Evolutionary conservation across 148 eudicot genomes (phyloP).

Genomic region (Nepenthes gracilis): DNA sequence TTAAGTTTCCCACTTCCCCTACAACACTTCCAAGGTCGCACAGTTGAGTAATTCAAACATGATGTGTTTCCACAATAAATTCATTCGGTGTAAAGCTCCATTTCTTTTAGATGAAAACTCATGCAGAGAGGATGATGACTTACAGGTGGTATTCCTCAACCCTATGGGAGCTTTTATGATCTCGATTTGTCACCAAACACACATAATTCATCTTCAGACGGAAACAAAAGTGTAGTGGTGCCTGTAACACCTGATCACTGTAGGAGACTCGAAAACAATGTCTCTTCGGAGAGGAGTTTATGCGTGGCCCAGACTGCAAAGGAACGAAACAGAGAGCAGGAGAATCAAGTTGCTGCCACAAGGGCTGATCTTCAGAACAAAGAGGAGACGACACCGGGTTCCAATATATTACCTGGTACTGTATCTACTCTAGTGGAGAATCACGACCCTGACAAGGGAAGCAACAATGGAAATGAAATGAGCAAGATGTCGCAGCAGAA

Average conservation of each 20-base stretch:
- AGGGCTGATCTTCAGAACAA: constrained; percentile 5
- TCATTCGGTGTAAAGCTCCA: no score
- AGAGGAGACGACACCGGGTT: not conserved
- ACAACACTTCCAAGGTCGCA: no score
- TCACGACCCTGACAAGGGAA: constrained; percentile 36
- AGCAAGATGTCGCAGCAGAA: constrained; percentile 30
- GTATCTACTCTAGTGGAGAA: constrained; percentile 25
- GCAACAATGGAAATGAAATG: constrained; percentile 17
- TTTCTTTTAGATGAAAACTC: not conserved
- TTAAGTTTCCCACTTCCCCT: no score
- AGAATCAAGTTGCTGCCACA: constrained; percentile 3
- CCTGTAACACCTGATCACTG: constrained; percentile 29
- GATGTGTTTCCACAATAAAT: no score
- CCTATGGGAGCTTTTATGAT: constrained; percentile 6
- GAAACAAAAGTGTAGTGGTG: constrained; percentile 3
- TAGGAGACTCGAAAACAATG: constrained; percentile 9
- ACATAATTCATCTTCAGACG: constrained; percentile 4
- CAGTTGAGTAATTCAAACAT: no score
- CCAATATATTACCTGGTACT: not conserved
- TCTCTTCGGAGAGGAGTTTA: not conserved
- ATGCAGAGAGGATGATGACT: constrained; percentile 1
- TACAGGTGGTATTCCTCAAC: constrained; percentile 12
- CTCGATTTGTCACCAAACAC: constrained; percentile 12
- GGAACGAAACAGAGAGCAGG: constrained; percentile 7
- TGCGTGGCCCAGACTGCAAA: constrained; percentile 7